Evolutionary conservation across 2,329 filamentous ascomycete species (phyloP).

Genomic region (Pseudopithomyces chartarum): DNA sequence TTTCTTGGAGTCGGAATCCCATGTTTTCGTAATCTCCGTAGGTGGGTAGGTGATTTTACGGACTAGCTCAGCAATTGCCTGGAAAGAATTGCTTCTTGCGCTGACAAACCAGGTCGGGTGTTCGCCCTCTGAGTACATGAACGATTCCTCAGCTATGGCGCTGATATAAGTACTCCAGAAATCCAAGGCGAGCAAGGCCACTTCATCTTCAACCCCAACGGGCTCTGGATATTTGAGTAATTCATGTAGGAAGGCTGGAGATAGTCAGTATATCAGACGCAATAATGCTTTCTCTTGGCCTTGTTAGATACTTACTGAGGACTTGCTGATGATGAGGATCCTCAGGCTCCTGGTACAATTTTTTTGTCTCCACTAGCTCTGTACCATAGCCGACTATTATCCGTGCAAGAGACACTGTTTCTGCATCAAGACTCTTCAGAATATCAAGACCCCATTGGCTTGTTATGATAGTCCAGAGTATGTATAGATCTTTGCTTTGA

Average conservation of each 20-base stretch:
- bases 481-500: slow-evolving; percentile 35
- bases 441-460: slow-evolving; percentile 44
- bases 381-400: slow-evolving; percentile 45
- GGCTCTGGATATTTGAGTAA: slow-evolving; percentile 70
- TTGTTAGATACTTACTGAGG: slow-evolving; percentile 31
- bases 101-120: slow-evolving; percentile 60
- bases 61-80: slow-evolving; percentile 70
- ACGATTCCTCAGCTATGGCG: slow-evolving; percentile 62
- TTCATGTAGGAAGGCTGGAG: slow-evolving; percentile 59
- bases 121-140: slow-evolving; percentile 38
- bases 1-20: slow-evolving; percentile 72
- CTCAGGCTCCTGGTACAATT: slow-evolving; percentile 55
- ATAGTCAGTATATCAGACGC: slow-evolving; percentile 9
- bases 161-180: slow-evolving; percentile 83
- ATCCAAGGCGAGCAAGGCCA: slow-evolving; percentile 75
- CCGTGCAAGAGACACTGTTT: slow-evolving; percentile 40
- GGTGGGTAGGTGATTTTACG: slow-evolving; percentile 72
- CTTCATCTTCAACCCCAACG: slow-evolving; percentile 72
- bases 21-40: slow-evolving; percentile 60
- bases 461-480: slow-evolving; percentile 40
- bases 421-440: slow-evolving; percentile 39
- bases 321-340: slow-evolving; percentile 40
- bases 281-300: background rate
- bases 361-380: slow-evolving; percentile 38
- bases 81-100: slow-evolving; percentile 64